These are phyloP conservation scores for Penicillium sp. DNA, from an alignment of 2,329 filamentous ascomycete genomes.

Conservation along the genomic window DNA sequence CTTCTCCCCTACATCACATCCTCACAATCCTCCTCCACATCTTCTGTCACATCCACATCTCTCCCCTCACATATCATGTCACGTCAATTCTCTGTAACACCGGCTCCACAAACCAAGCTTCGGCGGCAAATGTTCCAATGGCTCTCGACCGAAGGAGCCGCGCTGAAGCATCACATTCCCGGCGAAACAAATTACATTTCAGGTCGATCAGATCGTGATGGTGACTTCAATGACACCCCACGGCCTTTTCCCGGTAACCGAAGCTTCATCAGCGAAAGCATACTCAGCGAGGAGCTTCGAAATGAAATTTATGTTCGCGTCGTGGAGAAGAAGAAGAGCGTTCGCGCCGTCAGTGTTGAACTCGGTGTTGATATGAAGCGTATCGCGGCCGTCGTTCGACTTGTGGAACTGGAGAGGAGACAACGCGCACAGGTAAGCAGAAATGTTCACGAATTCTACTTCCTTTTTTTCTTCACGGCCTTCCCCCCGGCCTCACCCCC, in stretches of 20 bases:
- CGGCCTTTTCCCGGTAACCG: slow-evolving; percentile 70
- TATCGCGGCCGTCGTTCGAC: slow-evolving; percentile 75
- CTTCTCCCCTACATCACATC: slow-evolving; percentile 30
- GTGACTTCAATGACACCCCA: slow-evolving; percentile 12
- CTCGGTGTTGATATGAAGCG: slow-evolving; percentile 74
- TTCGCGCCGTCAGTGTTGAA: slow-evolving; percentile 71
- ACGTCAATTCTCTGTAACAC: slow-evolving; percentile 32
- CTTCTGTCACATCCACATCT: slow-evolving; percentile 14
- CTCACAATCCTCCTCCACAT: slow-evolving; percentile 20
- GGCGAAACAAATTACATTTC: slow-evolving; percentile 30
- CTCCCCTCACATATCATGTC: slow-evolving; percentile 17
- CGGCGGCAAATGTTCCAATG: slow-evolving; percentile 54
- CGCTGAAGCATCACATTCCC: slow-evolving; percentile 27
- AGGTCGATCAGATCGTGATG: slow-evolving; percentile 7
- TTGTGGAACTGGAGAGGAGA: slow-evolving; percentile 79
- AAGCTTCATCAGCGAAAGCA: slow-evolving; percentile 62
- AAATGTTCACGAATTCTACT: slow-evolving; percentile 15
- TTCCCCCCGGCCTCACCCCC: not conserved
- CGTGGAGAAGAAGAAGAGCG: slow-evolving; percentile 57
- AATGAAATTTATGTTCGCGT: slow-evolving; percentile 69
- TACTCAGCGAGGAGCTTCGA: slow-evolving; percentile 66
- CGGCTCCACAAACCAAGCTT: slow-evolving; percentile 41
- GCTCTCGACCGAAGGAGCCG: slow-evolving; percentile 43
- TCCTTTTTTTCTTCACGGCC: slow-evolving; percentile 2
- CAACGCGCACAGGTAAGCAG: slow-evolving; percentile 67